Evolutionary conservation across 345 rosid genomes (phyloP).

Genomic region (Gossypium ekmanianum): DNA sequence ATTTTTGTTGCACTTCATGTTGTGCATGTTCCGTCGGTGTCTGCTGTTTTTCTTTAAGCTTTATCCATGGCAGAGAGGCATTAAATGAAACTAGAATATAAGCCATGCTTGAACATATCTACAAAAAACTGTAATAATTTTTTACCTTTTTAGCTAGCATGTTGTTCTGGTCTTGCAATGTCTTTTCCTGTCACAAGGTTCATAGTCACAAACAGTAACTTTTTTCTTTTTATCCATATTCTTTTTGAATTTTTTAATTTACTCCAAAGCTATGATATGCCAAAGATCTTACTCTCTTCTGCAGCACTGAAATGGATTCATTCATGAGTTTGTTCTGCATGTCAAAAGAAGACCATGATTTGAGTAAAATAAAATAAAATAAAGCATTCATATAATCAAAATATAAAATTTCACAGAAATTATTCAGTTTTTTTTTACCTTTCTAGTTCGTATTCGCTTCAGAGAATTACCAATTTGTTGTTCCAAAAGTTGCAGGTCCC

Average conservation of each 20-base stretch:
- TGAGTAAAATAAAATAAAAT: neutral
- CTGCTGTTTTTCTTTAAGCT: conserved; percentile 12
- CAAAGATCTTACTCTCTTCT: conserved; percentile 49
- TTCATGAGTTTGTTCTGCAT: conserved; percentile 67
- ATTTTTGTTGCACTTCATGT: neutral
- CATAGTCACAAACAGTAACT: conserved; percentile 18
- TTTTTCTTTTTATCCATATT: too few species aligned
- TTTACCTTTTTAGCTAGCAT: conserved; percentile 55
- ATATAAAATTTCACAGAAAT: neutral
- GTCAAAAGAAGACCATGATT: neutral
- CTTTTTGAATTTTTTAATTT: too few species aligned
- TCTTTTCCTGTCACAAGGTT: conserved; percentile 44
- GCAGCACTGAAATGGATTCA: conserved; percentile 58
- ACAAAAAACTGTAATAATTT: too few species aligned
- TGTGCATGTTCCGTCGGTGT: neutral
- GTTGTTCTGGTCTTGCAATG: conserved; percentile 50
- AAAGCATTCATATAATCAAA: neutral
- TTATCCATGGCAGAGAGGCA: neutral
- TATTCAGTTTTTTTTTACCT: conserved; percentile 32
- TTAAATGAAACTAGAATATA: neutral
- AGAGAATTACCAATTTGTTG: conserved; percentile 77
- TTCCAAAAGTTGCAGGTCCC: conserved; percentile 75
- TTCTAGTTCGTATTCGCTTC: conserved; percentile 65
- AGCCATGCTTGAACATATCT: neutral
- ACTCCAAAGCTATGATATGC: neutral